phyloP scores from a whole-genome alignment of 108 stramenopile genomes.

The Pseudonitzschia multistriata region DNA sequence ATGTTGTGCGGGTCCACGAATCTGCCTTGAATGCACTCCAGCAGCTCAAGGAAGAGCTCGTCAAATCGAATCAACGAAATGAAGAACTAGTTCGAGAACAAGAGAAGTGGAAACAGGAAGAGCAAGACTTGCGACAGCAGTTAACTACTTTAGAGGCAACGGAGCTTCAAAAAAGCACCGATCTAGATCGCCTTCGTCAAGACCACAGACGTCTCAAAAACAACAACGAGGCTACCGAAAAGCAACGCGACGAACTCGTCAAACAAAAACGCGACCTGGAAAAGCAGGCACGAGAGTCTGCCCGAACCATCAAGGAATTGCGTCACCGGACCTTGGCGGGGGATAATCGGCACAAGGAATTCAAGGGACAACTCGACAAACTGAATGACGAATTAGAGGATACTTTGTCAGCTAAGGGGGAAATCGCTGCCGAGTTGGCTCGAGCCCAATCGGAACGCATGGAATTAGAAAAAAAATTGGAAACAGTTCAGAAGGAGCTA shows the following conservation, averaged over 20 bases:
- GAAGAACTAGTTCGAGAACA: slow-evolving; percentile 9
- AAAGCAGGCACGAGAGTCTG: slow-evolving; percentile 9
- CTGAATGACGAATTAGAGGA: slow-evolving; percentile 18
- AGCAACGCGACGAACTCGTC: slow-evolving; percentile 2
- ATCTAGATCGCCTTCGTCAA: slow-evolving; percentile 8
- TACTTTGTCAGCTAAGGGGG: slow-evolving; percentile 8
- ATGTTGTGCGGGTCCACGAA: slow-evolving; percentile 34
- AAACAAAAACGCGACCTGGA: slow-evolving; percentile 19
- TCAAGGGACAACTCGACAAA: slow-evolving; percentile 23
- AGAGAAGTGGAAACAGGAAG: slow-evolving; percentile 11
- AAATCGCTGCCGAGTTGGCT: slow-evolving; percentile 19
- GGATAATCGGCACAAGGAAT: slow-evolving; percentile 35
- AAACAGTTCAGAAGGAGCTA: slow-evolving; percentile 4
- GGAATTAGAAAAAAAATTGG: slow-evolving; percentile 16
- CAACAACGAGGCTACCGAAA: slow-evolving; percentile 5
- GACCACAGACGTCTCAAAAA: slow-evolving; percentile 5
- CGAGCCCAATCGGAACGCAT: slow-evolving; percentile 12
- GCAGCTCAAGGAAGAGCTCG: slow-evolving; percentile 35
- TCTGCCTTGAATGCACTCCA: slow-evolving; percentile 27
- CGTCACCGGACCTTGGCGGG: slow-evolving; percentile 29
- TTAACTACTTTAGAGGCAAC: neutral
- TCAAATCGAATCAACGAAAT: slow-evolving; percentile 29
- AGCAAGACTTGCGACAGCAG: slow-evolving; percentile 10
- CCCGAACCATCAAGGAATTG: slow-evolving; percentile 26
- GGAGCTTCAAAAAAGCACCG: slow-evolving; percentile 2